Base-by-base conservation (phyloP, 2,329 filamentous ascomycete genomes). In the Dothidotthia symphoricarpi region DNA sequence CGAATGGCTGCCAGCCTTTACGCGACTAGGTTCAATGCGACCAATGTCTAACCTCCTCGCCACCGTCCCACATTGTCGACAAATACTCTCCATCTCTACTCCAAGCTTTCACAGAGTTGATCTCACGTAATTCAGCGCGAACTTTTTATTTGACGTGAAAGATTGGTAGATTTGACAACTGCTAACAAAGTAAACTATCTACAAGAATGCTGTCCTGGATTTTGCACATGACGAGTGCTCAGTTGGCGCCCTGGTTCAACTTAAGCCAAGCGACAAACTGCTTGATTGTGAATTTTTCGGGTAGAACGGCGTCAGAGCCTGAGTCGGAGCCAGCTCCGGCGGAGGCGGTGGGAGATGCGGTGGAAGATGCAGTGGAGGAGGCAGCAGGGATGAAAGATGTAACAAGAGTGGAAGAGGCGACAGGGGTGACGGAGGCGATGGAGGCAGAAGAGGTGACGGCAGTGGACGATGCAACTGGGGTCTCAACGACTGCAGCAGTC, bases 211-310 rank as follows among this genome's bases (percentile, higher is more conserved):
- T 16, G 24, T 41, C 28, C 24, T 9, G 7, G 1, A 6, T 12
- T n/a, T n/a, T n/a, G n/a, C n/a, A n/a, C n/a, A n/a, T n/a, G n/a
- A n/a, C n/a, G n/a, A n/a, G n/a, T 24, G n/a, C 15, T 35, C 33
- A 47, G 24, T 49, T 46, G 29, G 39, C 28, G 8, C 36, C 39
- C 27, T 47, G 44, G 34, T 51, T 55, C 2, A 46, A 48, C 52
- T 46, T 52, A 30, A 59, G 42, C 55, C 55, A 61, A 5, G 54
- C 49, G 30, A 60, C 45, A 44, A 60, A 52, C 27, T 60, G 41
- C 41, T 51, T 44, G 31, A 59, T 48, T 10, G 55, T 59, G 47
- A 58, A 59, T 34, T 51, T 42, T 17, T 53, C 38, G 12, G 54
- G 55, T 10, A 59, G 49, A 31, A 33, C 35, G 8, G 47, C 37